Evolutionary conservation across 2,329 filamentous ascomycete species (phyloP).

Genomic region (Aspergillus sp.): DNA sequence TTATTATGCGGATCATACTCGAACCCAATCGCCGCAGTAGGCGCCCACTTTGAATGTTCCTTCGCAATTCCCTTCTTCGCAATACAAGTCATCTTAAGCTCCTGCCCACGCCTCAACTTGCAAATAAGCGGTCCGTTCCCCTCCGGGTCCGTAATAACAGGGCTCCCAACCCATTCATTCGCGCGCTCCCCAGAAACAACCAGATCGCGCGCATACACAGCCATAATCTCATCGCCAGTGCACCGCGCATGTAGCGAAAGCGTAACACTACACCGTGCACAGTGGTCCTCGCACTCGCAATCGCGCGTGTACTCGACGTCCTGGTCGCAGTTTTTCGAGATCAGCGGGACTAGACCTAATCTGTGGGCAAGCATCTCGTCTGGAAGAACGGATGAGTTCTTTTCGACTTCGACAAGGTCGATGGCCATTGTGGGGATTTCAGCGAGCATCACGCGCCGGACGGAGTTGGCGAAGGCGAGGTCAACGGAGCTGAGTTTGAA

Average conservation of each 20-base stretch:
- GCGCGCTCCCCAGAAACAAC: slow-evolving; percentile 68
- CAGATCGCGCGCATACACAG: slow-evolving; percentile 88
- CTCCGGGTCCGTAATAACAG: slow-evolving; percentile 80
- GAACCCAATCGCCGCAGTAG: slow-evolving; percentile 87
- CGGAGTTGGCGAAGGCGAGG: slow-evolving; percentile 86
- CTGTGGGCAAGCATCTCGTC: slow-evolving; percentile 96
- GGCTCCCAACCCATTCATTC: slow-evolving; percentile 74
- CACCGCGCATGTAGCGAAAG: slow-evolving; percentile 84
- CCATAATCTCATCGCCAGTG: slow-evolving; percentile 83
- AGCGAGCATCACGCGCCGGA: slow-evolving; percentile 86
- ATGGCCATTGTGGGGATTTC: slow-evolving; percentile 95
- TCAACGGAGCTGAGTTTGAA: slow-evolving; percentile 90
- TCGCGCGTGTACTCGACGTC: slow-evolving; percentile 83
- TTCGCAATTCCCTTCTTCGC: slow-evolving; percentile 99
- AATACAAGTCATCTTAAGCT: slow-evolving; percentile 84
- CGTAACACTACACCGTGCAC: slow-evolving; percentile 84
- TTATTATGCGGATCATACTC: slow-evolving; percentile 99
- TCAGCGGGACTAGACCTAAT: slow-evolving; percentile 83
- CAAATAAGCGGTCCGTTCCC: slow-evolving; percentile 81
- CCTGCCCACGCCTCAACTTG: slow-evolving; percentile 86
- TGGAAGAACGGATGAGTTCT: slow-evolving; percentile 91
- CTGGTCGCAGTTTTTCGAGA: slow-evolving; percentile 77
- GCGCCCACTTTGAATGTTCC: slow-evolving; percentile 98
- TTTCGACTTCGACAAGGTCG: slow-evolving; percentile 88
- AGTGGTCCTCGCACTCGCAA: slow-evolving; percentile 95